Base-by-base conservation (phyloP, 805 yeast species). In the Priceomyces medius region DNA sequence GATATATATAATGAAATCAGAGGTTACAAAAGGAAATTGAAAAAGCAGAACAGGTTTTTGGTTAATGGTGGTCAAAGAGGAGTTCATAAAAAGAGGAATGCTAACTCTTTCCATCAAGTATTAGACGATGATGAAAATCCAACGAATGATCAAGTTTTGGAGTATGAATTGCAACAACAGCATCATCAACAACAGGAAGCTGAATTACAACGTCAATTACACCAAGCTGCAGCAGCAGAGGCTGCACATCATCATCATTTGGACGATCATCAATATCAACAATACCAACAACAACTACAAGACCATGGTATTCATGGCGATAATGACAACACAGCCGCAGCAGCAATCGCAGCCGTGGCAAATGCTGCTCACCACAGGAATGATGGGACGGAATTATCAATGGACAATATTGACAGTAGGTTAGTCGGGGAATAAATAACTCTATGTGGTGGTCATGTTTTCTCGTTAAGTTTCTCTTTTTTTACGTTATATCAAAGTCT, bases 1-100 rank as follows among this genome's bases (percentile, higher is more conserved):
- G 82, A 77, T 54, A 77, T 77, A 41, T 77, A 77, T 56, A 77
- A 77, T 55, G 81, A 77, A 50, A 76, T 77, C 51, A 56, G 82
- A 41, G 79, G 79, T 14, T 70, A 76, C 58, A 77, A 77, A 54
- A 68, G 80, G 46, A 76, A 74, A 53, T 63, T 70, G 46, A 69
- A 68, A 59, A 65, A 65, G 48, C 74, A 64, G 49, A 58, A 54
- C 40, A 57, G 68, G 28, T 64, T 50, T 41, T 46, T 54, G 39
- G 12, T 38, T 2, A 18, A 20, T 23, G 48, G 41, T 37, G 33
- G 53, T 48, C 19, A 43, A 48, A 53, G 55, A 24, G 21, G 24
- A 3, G 19, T 35, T 5, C 44, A 42, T 43, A 53, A 58, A 40
- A 56, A 58, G 40, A 49, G 64, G 43, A 53, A 47, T 43, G 64